Evolutionary conservation across 1,284 basidiomycete species (phyloP).

Genomic region (Ceratobasidium sp.): DNA sequence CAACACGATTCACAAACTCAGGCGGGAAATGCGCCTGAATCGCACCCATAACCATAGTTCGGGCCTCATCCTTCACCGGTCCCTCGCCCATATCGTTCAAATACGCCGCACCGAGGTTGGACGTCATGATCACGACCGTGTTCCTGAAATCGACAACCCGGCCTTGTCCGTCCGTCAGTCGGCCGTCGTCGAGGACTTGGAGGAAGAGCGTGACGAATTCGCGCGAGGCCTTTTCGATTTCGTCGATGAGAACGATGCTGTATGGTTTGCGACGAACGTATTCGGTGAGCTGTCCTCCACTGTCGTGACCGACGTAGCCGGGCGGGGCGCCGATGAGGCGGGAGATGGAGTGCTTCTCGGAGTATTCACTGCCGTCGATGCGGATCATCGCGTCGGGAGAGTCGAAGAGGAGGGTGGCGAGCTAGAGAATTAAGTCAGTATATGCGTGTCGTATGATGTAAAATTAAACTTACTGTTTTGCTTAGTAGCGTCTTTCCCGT

Average conservation of each 20-base stretch:
- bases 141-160: constrained; percentile 79
- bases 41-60: constrained; percentile 76
- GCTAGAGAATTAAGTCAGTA: constrained; percentile 58
- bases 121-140: constrained; percentile 94
- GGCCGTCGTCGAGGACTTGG: constrained; percentile 96
- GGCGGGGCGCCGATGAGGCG: constrained; percentile 90
- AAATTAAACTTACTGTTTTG: constrained; percentile 76
- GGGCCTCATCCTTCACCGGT: constrained; percentile 71
- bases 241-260: constrained; percentile 81
- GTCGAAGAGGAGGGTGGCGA: constrained; percentile 89
- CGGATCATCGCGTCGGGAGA: constrained; percentile 91
- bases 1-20: constrained; percentile 92
- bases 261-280: constrained; percentile 90
- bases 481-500: constrained; percentile 89
- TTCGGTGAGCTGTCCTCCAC: constrained; percentile 91
- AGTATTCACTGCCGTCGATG: constrained; percentile 92
- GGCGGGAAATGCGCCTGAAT: constrained; percentile 90
- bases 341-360: constrained; percentile 92
- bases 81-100: constrained; percentile 83
- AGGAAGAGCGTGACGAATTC: constrained; percentile 93
- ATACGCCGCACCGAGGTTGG: constrained; percentile 85
- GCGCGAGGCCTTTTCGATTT: constrained; percentile 89
- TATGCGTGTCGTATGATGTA: constrained; percentile 44
- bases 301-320: constrained; percentile 92
- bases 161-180: constrained; percentile 88